These are phyloP conservation scores for Nelumbo lutea DNA, from an alignment of 164 flowering plant species.

Conservation along the genomic window DNA sequence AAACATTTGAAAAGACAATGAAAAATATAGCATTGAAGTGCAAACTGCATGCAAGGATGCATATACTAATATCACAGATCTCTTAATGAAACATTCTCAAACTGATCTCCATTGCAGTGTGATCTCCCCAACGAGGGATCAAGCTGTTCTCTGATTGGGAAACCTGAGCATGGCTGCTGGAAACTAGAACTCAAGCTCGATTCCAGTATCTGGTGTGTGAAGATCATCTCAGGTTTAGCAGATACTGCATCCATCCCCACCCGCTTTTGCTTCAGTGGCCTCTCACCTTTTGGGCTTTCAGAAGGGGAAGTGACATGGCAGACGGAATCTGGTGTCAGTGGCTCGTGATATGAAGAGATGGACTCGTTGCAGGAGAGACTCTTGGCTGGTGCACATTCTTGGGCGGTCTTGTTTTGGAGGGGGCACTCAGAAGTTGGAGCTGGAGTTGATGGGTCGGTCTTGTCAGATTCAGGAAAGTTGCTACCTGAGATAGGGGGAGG, in stretches of 20 bases:
- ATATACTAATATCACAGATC: conserved; percentile 14
- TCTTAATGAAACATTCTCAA: conserved; percentile 24
- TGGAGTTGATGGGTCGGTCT: conserved; percentile 78
- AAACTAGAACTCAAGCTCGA: conserved; percentile 48
- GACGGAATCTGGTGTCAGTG: conserved; percentile 83
- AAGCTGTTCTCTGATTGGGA: conserved; percentile 32
- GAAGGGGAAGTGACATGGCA: conserved; percentile 35
- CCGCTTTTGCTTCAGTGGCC: conserved; percentile 47
- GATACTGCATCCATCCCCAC: conserved; percentile 21
- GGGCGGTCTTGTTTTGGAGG: conserved; percentile 37
- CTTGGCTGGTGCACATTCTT: conserved; percentile 36
- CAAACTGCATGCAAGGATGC: not conserved
- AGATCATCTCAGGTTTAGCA: conserved; percentile 38
- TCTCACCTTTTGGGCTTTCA: conserved; percentile 41
- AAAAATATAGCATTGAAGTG: not conserved
- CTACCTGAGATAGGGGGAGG: conserved; percentile 37
- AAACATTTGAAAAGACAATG: not conserved
- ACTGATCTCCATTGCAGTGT: conserved; percentile 22
- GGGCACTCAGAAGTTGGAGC: conserved; percentile 67
- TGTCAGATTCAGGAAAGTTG: conserved; percentile 44
- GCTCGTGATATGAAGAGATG: conserved; percentile 76
- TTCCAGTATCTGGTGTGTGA: conserved; percentile 65
- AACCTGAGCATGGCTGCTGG: conserved; percentile 32
- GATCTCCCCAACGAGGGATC: conserved; percentile 28
- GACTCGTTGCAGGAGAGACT: conserved; percentile 62